These are phyloP conservation scores for Daldinia decipiens DNA, from an alignment of 495 filamentous ascomycete genomes.

Conservation along the genomic window DNA sequence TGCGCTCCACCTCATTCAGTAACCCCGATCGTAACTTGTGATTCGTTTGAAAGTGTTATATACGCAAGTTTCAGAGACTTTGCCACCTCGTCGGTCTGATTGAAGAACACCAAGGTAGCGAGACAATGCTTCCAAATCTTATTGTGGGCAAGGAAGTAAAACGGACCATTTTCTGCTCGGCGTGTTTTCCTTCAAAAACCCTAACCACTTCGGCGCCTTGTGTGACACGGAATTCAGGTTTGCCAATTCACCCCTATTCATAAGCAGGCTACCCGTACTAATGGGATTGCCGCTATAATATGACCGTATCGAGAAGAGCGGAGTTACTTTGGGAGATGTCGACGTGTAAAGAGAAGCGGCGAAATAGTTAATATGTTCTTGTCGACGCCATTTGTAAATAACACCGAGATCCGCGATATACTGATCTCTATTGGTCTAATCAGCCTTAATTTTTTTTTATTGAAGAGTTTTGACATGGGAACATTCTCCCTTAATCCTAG, in stretches of 20 bases:
- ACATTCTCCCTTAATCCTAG: slow-evolving; percentile 14
- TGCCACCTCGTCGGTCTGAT: background rate
- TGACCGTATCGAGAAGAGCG: slow-evolving; percentile 2
- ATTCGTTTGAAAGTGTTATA: background rate
- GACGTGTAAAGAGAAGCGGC: background rate
- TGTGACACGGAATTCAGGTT: background rate
- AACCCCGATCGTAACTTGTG: background rate
- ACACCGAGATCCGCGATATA: slow-evolving; percentile 2
- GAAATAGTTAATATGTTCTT: slow-evolving; percentile 14
- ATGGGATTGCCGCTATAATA: slow-evolving; percentile 1
- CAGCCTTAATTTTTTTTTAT: slow-evolving; percentile 24
- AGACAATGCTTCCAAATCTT: background rate
- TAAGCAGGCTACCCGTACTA: background rate
- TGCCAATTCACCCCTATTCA: background rate
- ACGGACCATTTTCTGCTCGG: background rate
- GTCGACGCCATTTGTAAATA: slow-evolving; percentile 3
- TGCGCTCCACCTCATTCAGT: background rate
- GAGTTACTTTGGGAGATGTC: slow-evolving; percentile 5
- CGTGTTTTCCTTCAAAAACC: background rate
- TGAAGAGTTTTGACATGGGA: slow-evolving; percentile 17
- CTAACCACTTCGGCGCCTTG: background rate
- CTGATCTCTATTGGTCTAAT: slow-evolving; percentile 26
- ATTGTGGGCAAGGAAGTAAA: background rate
- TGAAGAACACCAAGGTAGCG: background rate
- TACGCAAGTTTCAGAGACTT: background rate